phyloP scores from a whole-genome alignment of 257 asterid species.

The Primulina huaijiensis region DNA sequence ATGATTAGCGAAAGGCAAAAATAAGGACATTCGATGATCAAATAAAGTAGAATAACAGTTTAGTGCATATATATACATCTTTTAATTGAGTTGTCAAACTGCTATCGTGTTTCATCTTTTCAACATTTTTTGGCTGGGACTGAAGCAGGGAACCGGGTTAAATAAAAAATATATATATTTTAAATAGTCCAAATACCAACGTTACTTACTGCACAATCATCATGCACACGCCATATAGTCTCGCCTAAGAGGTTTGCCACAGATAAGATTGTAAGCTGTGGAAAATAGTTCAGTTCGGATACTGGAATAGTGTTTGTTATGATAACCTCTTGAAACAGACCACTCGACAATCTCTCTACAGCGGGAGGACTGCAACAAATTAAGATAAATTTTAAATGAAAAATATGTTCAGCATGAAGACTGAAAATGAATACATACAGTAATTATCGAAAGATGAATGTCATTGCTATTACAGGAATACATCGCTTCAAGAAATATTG shows the following conservation, averaged over 20 bases:
- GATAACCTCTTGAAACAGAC: slow-evolving; percentile 92
- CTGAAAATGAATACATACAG: not conserved
- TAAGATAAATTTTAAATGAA: slow-evolving; percentile 11
- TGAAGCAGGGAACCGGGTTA: not conserved
- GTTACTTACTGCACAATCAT: slow-evolving; percentile 80
- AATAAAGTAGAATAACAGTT: not conserved
- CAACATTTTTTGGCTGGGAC: not conserved
- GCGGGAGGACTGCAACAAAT: slow-evolving; percentile 83
- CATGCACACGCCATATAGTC: slow-evolving; percentile 95
- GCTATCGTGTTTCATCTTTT: not conserved
- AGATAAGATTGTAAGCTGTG: slow-evolving; percentile 84
- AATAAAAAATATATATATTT: slow-evolving; percentile 6
- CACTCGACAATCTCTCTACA: slow-evolving; percentile 83
- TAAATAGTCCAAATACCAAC: not conserved
- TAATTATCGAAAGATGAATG: not conserved
- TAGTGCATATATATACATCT: not conserved
- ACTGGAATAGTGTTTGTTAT: slow-evolving; percentile 90
- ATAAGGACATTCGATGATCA: not conserved
- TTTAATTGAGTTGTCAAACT: not conserved
- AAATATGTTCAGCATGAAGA: slow-evolving; percentile 23
- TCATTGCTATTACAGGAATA: not conserved
- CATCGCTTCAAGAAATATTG: slow-evolving; percentile 6
- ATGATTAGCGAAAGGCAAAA: not conserved
- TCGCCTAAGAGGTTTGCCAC: slow-evolving; percentile 90
- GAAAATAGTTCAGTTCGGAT: slow-evolving; percentile 78